A percentile compares a stretch with the other conserved stretches of the same genome.
phyloP scores from a whole-genome alignment of 2,329 filamentous ascomycete genomes.

The Apiospora sp. region DNA sequence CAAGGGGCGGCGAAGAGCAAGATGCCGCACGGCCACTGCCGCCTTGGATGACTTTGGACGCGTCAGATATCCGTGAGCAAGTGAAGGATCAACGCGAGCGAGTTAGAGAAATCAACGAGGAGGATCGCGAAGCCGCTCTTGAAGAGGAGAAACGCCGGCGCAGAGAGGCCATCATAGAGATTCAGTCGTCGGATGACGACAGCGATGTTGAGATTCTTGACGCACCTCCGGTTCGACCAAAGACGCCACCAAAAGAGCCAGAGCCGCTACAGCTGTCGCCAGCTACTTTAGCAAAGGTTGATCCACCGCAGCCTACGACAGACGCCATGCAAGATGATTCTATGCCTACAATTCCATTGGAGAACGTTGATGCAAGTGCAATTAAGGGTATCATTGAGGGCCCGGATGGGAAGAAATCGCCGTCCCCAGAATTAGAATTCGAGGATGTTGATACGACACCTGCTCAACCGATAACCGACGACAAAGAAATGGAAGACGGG shows the following conservation, averaged over 20 bases:
- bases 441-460: constrained; percentile 36
- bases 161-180: constrained; percentile 63
- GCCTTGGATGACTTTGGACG: constrained; percentile 73
- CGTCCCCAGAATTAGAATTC: constrained; percentile 42
- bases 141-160: constrained; percentile 59
- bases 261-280: constrained; percentile 30
- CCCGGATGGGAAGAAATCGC: background rate
- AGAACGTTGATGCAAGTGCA: too few species aligned
- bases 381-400: constrained; percentile 26
- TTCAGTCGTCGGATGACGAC: constrained; percentile 69
- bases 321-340: constrained; percentile 22
- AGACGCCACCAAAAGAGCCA: constrained; percentile 28
- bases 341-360: constrained; percentile 1
- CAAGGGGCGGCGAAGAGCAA: constrained; percentile 52
- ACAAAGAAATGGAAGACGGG: constrained; percentile 15
- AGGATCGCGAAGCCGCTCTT: constrained; percentile 64
- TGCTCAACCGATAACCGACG: constrained; percentile 22
- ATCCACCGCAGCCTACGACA: constrained; percentile 30
- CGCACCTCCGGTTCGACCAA: constrained; percentile 47
- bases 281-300: constrained; percentile 33
- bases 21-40: constrained; percentile 66
- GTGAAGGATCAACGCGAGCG: constrained; percentile 64
- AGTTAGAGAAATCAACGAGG: constrained; percentile 69
- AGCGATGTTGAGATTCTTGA: constrained; percentile 67
- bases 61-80: constrained; percentile 71